Evolutionary conservation across 2,329 filamentous ascomycete genomes (phyloP).

Genomic region (Fusarium oxysporum): DNA sequence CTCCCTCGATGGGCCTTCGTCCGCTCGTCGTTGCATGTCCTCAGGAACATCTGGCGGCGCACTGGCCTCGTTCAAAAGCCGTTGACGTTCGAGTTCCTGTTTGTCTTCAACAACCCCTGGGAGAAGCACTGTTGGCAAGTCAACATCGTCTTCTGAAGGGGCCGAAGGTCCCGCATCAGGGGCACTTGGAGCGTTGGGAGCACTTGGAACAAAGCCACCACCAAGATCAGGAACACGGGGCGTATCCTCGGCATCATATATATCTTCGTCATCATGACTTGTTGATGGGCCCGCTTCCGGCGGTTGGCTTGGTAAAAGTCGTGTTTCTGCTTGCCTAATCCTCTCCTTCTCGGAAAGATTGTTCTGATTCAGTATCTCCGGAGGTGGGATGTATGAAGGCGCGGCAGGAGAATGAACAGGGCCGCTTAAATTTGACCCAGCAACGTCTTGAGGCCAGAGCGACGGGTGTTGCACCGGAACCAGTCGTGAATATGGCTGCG

Average conservation of each 20-base stretch:
- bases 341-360: conserved; percentile 84
- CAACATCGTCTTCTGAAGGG: conserved; percentile 60
- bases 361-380: conserved; percentile 69
- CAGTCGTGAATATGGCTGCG: conserved; percentile 52
- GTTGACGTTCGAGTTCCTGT: conserved; percentile 76
- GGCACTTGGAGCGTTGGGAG: conserved; percentile 11
- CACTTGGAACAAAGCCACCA: conserved; percentile 23
- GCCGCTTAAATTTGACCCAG: conserved; percentile 28
- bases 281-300: conserved; percentile 48
- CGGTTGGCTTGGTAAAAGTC: conserved; percentile 84
- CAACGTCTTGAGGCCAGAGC: conserved; percentile 17
- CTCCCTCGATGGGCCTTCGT: conserved; percentile 47
- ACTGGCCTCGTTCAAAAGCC: conserved; percentile 73
- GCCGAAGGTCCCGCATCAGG: conserved; percentile 52
- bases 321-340: conserved; percentile 79
- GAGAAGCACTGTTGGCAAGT: conserved; percentile 44
- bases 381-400: conserved; percentile 67
- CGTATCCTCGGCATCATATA: conserved; percentile 62
- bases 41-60: conserved; percentile 69
- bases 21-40: conserved; percentile 58
- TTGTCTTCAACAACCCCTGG: conserved; percentile 73
- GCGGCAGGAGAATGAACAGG: conserved; percentile 28
- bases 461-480: conserved; percentile 28
- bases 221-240: conserved; percentile 40
- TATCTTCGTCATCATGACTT: conserved; percentile 55